Conservation (phyloP, 2,329 filamentous ascomycete genomes). For the Exophiala sp. region DNA sequence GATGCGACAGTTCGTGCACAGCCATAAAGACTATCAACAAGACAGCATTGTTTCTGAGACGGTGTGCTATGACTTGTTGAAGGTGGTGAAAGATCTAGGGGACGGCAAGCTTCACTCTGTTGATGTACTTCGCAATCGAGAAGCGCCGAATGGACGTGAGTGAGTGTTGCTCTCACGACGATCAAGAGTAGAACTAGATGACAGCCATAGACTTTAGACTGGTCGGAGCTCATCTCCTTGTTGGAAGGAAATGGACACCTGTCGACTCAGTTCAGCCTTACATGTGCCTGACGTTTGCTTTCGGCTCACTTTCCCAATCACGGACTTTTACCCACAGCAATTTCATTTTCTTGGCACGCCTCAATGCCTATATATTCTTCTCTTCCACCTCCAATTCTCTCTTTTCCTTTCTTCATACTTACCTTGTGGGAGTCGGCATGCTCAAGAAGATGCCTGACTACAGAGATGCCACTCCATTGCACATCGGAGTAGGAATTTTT, state of each 20-base stretch:
- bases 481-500: slow-evolving; percentile 27
- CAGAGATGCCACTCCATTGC: slow-evolving; percentile 29
- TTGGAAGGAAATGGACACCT: too few species aligned
- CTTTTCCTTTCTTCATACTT: slow-evolving; percentile 24
- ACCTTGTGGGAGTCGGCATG: slow-evolving; percentile 28
- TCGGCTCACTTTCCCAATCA: too few species aligned
- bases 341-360: not conserved
- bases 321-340: too few species aligned
- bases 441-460: slow-evolving; percentile 28
- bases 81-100: slow-evolving; percentile 74
- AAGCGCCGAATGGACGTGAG: too few species aligned
- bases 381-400: slow-evolving; percentile 1
- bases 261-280: too few species aligned
- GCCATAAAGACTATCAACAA: slow-evolving; percentile 68
- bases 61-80: slow-evolving; percentile 77
- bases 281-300: too few species aligned
- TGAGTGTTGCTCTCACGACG: too few species aligned
- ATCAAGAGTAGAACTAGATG: too few species aligned
- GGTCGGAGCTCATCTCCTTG: too few species aligned
- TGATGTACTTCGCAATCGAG: slow-evolving; percentile 39
- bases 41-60: slow-evolving; percentile 78
- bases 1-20: slow-evolving; percentile 79
- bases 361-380: not conserved
- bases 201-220: too few species aligned
- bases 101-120: slow-evolving; percentile 43